These are phyloP conservation scores for Butyriboletus loyo DNA, from an alignment of 768 basidiomycete genomes.

Conservation along the genomic window DNA sequence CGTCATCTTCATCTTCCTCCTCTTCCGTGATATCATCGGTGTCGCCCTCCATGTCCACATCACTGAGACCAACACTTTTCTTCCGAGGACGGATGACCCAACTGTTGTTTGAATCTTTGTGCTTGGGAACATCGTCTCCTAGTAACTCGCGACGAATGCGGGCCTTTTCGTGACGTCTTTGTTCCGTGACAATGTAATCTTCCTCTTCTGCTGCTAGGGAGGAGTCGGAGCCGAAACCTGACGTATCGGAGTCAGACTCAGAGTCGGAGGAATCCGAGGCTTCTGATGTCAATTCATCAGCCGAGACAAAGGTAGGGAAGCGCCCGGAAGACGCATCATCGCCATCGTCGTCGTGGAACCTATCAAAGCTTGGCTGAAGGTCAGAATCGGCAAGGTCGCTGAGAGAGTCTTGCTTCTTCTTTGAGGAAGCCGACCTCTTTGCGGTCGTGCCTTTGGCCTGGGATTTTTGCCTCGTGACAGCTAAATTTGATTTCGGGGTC, in stretches of 20 bases:
- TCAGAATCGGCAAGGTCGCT: slow-evolving; percentile 23
- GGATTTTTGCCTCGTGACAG: slow-evolving; percentile 38
- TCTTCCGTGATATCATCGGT: slow-evolving; percentile 56
- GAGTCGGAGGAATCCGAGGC: slow-evolving; percentile 46
- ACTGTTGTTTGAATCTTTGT: slow-evolving; percentile 42
- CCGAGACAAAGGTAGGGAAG: slow-evolving; percentile 70
- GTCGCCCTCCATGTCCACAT: slow-evolving; percentile 64
- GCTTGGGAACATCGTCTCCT: slow-evolving; percentile 47
- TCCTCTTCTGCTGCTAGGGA: slow-evolving; percentile 62
- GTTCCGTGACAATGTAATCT: slow-evolving; percentile 51
- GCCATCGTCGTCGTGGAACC: slow-evolving; percentile 28
- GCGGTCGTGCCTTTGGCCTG: slow-evolving; percentile 38
- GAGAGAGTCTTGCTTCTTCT: slow-evolving; percentile 14
- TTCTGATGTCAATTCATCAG: slow-evolving; percentile 52
- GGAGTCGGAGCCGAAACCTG: slow-evolving; percentile 51
- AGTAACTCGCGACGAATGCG: slow-evolving; percentile 60
- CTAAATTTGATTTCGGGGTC: slow-evolving; percentile 29
- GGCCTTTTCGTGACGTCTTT: slow-evolving; percentile 44
- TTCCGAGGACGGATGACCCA: slow-evolving; percentile 74
- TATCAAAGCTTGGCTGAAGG: slow-evolving; percentile 37
- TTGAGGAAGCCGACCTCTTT: slow-evolving; percentile 20
- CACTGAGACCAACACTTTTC: slow-evolving; percentile 63
- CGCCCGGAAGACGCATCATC: slow-evolving; percentile 34
- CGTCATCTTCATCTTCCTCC: slow-evolving; percentile 50
- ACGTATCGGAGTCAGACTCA: slow-evolving; percentile 31